Conservation (phyloP, 352 stramenopile genomes). For the Globisporangium acanthophoron region DNA sequence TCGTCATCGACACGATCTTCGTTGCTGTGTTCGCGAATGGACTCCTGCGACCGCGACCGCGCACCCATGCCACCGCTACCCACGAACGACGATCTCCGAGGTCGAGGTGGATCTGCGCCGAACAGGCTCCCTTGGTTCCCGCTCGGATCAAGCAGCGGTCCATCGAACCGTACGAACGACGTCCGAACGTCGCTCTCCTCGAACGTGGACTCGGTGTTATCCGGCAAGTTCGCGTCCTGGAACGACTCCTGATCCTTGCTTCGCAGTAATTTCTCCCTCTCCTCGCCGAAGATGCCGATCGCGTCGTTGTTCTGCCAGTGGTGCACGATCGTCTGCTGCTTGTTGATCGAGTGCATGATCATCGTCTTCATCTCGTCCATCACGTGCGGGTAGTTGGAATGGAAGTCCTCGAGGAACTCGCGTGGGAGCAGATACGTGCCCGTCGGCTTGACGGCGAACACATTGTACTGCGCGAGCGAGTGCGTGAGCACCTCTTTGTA, state of each 20-base stretch:
- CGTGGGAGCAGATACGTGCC: slow-evolving; percentile 61
- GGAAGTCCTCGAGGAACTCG: slow-evolving; percentile 51
- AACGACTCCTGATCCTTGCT: slow-evolving; percentile 10
- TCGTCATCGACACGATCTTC: neutral
- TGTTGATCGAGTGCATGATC: slow-evolving; percentile 71
- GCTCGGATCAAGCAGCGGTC: neutral
- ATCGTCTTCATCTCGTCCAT: slow-evolving; percentile 62
- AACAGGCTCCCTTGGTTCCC: neutral
- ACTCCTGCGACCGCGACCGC: slow-evolving; percentile 2
- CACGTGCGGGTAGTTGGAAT: slow-evolving; percentile 45
- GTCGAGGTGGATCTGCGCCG: neutral
- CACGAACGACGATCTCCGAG: neutral
- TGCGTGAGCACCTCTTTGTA: slow-evolving; percentile 72
- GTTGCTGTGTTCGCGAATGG: neutral
- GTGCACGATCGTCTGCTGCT: slow-evolving; percentile 64
- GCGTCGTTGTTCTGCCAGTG: slow-evolving; percentile 71
- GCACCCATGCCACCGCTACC: neutral
- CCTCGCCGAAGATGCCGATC: slow-evolving; percentile 46
- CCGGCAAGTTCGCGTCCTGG: slow-evolving; percentile 6
- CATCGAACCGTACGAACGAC: neutral
- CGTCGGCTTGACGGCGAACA: slow-evolving; percentile 50
- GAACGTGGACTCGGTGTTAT: neutral
- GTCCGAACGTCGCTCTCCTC: neutral
- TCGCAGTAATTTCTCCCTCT: slow-evolving; percentile 35
- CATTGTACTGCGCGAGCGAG: slow-evolving; percentile 54